These are phyloP conservation scores for Cornus suecica DNA, from an alignment of 148 eudicot genomes.

Conservation along the genomic window DNA sequence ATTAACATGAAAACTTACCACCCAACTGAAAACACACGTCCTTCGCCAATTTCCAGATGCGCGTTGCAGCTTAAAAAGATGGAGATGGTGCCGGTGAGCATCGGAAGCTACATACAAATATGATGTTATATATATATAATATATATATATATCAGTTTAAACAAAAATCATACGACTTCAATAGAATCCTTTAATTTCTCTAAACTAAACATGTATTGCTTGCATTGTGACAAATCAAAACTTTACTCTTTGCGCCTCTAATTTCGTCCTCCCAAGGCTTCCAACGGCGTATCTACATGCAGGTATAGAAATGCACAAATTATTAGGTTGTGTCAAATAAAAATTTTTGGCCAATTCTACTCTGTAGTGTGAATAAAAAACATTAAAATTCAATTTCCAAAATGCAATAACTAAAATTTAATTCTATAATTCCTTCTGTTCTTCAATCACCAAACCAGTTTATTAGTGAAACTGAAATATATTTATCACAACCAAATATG, in stretches of 20 bases:
- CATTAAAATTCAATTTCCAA: too few relatives aligned
- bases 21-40: slow-evolving; percentile 37
- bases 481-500: neutral
- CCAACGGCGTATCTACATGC: slow-evolving; percentile 66
- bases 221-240: neutral
- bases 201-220: neutral
- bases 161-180: neutral
- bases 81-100: slow-evolving; percentile 33
- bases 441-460: too few relatives aligned
- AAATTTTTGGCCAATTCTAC: neutral
- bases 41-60: slow-evolving; percentile 49
- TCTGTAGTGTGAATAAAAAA: neutral
- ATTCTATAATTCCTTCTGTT: too few relatives aligned
- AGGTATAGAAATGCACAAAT: neutral
- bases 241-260: slow-evolving; percentile 24
- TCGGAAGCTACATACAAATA: slow-evolving; percentile 3
- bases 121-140: too few relatives aligned
- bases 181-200: slow-evolving; percentile 20
- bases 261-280: slow-evolving; percentile 77
- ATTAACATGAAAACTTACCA: slow-evolving; percentile 46
- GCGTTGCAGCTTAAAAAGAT: slow-evolving; percentile 42
- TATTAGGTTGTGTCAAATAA: neutral
- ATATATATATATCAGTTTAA: neutral
- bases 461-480: too few relatives aligned
- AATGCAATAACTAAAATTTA: neutral